Conservation (phyloP, 139 green algal genomes). For the Asterochloris sp. region DNA sequence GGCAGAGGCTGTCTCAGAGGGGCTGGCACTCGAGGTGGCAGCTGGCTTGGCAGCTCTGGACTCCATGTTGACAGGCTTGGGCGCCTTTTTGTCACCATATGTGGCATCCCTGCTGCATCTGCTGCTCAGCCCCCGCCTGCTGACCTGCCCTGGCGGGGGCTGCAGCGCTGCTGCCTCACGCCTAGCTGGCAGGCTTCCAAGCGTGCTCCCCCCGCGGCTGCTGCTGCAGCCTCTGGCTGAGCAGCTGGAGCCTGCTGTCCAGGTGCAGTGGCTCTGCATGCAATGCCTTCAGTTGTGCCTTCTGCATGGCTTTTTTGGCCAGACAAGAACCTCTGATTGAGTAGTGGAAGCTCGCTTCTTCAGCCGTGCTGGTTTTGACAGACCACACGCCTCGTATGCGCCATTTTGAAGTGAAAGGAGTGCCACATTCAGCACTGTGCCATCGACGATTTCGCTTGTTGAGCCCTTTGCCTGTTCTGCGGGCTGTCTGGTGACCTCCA, state of each 20-base stretch:
- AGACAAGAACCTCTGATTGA: no score
- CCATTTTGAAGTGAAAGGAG: no score
- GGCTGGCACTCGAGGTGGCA: slow-evolving; percentile 48
- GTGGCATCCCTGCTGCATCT: slow-evolving; percentile 52
- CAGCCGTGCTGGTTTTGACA: no score
- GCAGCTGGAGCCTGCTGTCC: slow-evolving; percentile 37
- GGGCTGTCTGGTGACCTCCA: no score
- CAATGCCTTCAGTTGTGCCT: no score
- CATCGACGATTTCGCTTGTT: no score
- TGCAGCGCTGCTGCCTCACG: slow-evolving; percentile 21
- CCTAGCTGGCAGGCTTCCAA: slow-evolving; percentile 38
- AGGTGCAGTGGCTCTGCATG: neutral
- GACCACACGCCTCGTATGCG: no score
- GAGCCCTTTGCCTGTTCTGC: no score
- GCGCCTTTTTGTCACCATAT: slow-evolving; percentile 67
- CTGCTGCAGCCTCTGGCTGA: slow-evolving; percentile 63
- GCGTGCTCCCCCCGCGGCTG: slow-evolving; percentile 53
- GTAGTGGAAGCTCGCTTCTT: no score
- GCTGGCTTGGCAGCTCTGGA: slow-evolving; percentile 56
- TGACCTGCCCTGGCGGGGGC: slow-evolving; percentile 14
- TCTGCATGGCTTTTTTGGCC: no score
- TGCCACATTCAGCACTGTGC: no score
- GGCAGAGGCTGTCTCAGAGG: neutral
- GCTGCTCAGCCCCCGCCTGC: slow-evolving; percentile 45
- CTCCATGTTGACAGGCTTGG: slow-evolving; percentile 55